Conservation (phyloP, 169 alveolate species). For the Besnoitia besnoiti region DNA sequence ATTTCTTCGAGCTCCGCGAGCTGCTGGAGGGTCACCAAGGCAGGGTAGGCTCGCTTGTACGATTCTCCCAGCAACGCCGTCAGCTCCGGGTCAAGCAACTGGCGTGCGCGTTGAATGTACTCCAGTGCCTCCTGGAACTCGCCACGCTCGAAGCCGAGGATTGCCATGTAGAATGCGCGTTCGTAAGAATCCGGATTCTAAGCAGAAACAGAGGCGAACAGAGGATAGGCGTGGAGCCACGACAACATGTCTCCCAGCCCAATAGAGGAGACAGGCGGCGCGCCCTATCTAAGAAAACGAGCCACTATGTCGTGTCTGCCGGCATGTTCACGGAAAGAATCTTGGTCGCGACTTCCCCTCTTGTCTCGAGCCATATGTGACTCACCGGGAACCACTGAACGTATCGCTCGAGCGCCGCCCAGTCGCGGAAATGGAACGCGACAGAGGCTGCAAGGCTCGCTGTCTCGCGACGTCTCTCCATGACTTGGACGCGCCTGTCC, state of each 20-base stretch:
- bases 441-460: conserved; percentile 54
- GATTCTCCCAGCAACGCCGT: conserved; percentile 87
- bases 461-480: conserved; percentile 14
- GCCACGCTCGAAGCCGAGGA: conserved; percentile 78
- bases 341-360: neutral
- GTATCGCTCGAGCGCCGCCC: conserved; percentile 27
- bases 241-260: no score
- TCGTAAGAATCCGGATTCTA: conserved; percentile 73
- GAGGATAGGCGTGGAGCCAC: neutral
- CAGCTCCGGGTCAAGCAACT: conserved; percentile 82
- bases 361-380: neutral
- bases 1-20: conserved; percentile 89
- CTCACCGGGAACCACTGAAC: conserved; percentile 35
- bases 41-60: conserved; percentile 88
- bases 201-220: neutral
- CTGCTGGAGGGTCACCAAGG: conserved; percentile 84
- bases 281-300: no score
- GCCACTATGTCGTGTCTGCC: neutral
- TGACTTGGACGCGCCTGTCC: neutral
- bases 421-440: conserved; percentile 39
- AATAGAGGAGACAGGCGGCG: no score
- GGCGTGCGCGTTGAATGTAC: conserved; percentile 82
- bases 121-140: conserved; percentile 78
- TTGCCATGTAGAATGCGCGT: conserved; percentile 83
- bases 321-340: neutral